Conservation (phyloP, 2,329 filamentous ascomycete species). For the Colletotrichum gigasporum region DNA sequence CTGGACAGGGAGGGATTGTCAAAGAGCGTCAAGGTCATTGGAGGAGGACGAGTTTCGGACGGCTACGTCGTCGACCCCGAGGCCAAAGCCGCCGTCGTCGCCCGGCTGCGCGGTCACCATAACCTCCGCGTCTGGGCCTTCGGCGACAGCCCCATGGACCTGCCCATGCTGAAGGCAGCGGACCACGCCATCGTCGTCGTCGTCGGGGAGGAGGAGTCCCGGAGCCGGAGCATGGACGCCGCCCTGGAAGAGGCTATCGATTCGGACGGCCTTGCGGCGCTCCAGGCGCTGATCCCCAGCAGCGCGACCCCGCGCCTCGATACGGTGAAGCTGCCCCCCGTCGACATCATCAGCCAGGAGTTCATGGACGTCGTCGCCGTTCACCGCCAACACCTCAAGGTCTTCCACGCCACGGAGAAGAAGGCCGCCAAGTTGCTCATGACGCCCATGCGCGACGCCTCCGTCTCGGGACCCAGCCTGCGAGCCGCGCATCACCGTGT, state of each 20-base stretch:
- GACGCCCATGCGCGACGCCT: constrained; percentile 62
- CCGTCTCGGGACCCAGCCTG: constrained; percentile 55
- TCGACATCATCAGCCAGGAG: constrained; percentile 42
- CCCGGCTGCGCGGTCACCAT: constrained; percentile 45
- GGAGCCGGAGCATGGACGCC: constrained; percentile 63
- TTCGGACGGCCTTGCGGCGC: constrained; percentile 46
- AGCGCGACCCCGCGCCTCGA: constrained; percentile 52
- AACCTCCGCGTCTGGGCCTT: constrained; percentile 65
- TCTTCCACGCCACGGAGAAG: constrained; percentile 56
- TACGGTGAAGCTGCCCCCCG: constrained; percentile 49
- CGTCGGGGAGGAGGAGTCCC: constrained; percentile 53
- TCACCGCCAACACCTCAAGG: neutral
- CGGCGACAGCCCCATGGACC: constrained; percentile 67
- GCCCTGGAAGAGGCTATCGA: constrained; percentile 53
- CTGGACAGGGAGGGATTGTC: constrained; percentile 53
- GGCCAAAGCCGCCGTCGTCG: constrained; percentile 60
- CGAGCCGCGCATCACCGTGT: constrained; percentile 57
- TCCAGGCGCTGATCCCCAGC: constrained; percentile 57
- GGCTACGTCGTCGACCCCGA: constrained; percentile 59
- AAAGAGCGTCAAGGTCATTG: constrained; percentile 58
- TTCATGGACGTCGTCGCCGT: constrained; percentile 34
- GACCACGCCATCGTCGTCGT: constrained; percentile 65
- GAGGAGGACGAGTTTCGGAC: constrained; percentile 56
- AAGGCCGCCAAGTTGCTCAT: constrained; percentile 59
- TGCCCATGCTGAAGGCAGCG: constrained; percentile 64